Evolutionary conservation across 495 filamentous ascomycete genomes (phyloP), one percentile per base, ranked within the genome.

Genomic region (Penicillium diatomitis): DNA sequence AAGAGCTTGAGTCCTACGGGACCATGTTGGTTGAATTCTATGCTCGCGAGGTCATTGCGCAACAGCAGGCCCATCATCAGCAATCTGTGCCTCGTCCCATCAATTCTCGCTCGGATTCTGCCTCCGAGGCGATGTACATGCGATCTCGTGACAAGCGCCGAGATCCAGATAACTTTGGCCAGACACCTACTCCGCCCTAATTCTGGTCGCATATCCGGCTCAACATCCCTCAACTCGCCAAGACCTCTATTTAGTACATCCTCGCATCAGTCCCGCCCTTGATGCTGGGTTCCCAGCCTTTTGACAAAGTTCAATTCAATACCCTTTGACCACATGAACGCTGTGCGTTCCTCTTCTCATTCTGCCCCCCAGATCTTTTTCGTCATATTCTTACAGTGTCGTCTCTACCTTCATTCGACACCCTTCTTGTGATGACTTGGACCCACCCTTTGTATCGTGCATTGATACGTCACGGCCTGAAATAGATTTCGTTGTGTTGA

Each of bases 11-110:
- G 64, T 87, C 89, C 3, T 99, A 99, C 52, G 92, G 91, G 6
- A 99, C 92, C 3, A 96, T 96, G 94, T 78, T 99, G 3, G 92
- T 99, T 7, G 90, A 97, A 63, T 99, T 97, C 63, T 99, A 97
- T 56, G 90, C 89, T 0, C 77, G 94, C 28, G 94, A 97, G 65
- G 85, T 96, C 12, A 76, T 96, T 5, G 74, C 85, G 6, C 87
- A 87, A 56, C 78, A 80, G 49, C 69, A 75, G 37, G 20, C 20
- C 20, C 60, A 64, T n/a, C 58, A 63, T n/a, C 52, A 46, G 8
- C 62, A 63, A 32, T 55, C 53, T 27, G 32, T 60, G 2, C 61
- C 69, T 31, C 50, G 56, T 35, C 20, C 59, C 6, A 55, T 66
- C 1, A 42, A 58, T 29, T 44, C 56, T 9, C 30, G 49, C 0